A percentile compares a stretch with the other conserved stretches of the same genome.
Evolutionary conservation across 2,329 filamentous ascomycete genomes (phyloP).

Genomic region (Mariannaea sp.): DNA sequence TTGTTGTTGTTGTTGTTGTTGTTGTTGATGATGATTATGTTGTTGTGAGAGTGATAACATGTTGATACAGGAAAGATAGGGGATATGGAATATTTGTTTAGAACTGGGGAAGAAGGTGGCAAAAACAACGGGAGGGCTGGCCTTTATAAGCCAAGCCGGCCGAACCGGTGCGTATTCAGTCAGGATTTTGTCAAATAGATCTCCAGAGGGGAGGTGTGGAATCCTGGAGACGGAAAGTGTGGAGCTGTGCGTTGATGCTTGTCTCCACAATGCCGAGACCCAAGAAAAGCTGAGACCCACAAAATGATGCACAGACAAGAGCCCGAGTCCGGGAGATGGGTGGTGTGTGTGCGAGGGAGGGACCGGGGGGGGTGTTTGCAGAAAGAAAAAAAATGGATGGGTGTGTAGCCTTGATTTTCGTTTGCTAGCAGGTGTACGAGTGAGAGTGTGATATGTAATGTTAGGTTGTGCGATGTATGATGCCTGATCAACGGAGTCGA

Average conservation of each 20-base stretch:
- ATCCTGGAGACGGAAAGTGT: conserved; percentile 13
- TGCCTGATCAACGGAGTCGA: conserved; percentile 2
- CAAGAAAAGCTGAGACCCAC: conserved; percentile 20
- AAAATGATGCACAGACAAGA: conserved; percentile 23
- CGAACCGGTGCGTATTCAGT: conserved; percentile 15
- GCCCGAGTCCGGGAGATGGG: conserved; percentile 14
- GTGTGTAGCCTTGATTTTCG: background rate
- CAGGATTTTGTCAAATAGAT: conserved; percentile 18
- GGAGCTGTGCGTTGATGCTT: conserved; percentile 5
- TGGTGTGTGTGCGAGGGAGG: conserved; percentile 8
- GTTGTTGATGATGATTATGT: conserved; percentile 27
- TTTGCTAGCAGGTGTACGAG: background rate
- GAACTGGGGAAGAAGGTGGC: conserved; percentile 31
- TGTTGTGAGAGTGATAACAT: conserved; percentile 40
- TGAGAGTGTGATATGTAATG: background rate
- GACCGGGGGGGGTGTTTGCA: background rate
- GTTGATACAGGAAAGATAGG: conserved; percentile 27
- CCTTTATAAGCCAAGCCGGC: conserved; percentile 31
- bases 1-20: conserved; percentile 34
- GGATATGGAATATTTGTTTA: conserved; percentile 28
- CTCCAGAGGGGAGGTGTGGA: conserved; percentile 11
- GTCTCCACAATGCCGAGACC: conserved; percentile 19
- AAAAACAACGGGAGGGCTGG: conserved; percentile 32
- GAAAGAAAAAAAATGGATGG: background rate
- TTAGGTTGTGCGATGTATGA: conserved; percentile 10